A percentile compares a stretch with the other conserved stretches of the same genome.
phyloP scores from a whole-genome alignment of 179 eudicot genomes.

The Heliamphora pulchella region DNA sequence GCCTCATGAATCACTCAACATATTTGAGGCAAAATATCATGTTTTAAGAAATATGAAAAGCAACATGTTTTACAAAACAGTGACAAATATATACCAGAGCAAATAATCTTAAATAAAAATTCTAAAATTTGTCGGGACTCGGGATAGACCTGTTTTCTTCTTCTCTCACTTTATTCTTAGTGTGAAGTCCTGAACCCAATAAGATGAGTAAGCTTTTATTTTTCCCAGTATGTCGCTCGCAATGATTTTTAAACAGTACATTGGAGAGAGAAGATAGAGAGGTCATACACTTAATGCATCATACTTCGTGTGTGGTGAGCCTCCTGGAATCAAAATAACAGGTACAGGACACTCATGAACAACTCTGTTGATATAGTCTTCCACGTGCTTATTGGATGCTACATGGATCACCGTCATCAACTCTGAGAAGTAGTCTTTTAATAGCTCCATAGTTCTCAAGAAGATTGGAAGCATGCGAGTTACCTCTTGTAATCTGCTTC shows the following conservation, averaged over 20 bases:
- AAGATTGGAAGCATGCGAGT: conserved; percentile 85
- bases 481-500: conserved; percentile 97
- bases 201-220: background rate
- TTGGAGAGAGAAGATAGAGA: background rate
- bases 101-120: background rate
- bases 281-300: conserved; percentile 62
- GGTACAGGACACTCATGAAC: conserved; percentile 51
- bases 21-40: background rate
- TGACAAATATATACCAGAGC: background rate
- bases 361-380: conserved; percentile 40
- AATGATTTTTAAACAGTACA: background rate
- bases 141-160: too few species aligned
- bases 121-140: too few species aligned
- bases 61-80: too few species aligned
- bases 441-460: conserved; percentile 45
- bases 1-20: background rate
- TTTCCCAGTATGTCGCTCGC: background rate
- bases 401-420: conserved; percentile 54
- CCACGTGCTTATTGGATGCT: conserved; percentile 75
- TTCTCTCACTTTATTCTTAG: too few species aligned
- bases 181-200: background rate
- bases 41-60: background rate
- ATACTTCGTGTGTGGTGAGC: conserved; percentile 47
- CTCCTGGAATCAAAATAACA: conserved; percentile 56
- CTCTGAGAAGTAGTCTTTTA: conserved; percentile 47